These are phyloP conservation scores for Carallia pectinifolia DNA, from an alignment of 345 rosid genomes.

Conservation along the genomic window DNA sequence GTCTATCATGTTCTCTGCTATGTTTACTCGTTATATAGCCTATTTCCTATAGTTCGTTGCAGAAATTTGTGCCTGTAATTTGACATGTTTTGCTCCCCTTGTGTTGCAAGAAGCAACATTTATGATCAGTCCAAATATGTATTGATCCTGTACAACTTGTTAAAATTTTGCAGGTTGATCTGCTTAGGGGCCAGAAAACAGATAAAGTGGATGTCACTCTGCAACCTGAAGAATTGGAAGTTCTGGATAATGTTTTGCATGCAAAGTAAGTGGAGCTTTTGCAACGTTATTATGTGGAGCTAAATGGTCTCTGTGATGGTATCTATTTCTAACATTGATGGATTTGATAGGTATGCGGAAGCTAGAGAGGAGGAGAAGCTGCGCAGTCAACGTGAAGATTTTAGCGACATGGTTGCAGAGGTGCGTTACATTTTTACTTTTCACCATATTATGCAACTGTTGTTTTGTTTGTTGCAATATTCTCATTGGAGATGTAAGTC, in stretches of 20 bases:
- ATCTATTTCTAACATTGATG: not conserved
- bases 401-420: conserved; percentile 99
- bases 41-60: too few species aligned
- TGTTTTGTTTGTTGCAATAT: not conserved
- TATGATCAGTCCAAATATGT: not conserved
- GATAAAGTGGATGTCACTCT: conserved; percentile 87
- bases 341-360: conserved; percentile 75
- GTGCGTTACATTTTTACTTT: conserved; percentile 31
- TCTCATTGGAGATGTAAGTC: not conserved
- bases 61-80: too few species aligned
- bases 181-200: conserved; percentile 86
- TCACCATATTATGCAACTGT: not conserved
- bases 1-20: too few species aligned
- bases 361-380: conserved; percentile 95
- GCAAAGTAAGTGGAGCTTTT: conserved; percentile 65
- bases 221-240: conserved; percentile 92
- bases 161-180: conserved; percentile 66
- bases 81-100: too few species aligned
- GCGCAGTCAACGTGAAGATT: conserved; percentile 90
- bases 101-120: too few species aligned
- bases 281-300: not conserved
- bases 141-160: not conserved
- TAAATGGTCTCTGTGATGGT: not conserved
- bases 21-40: too few species aligned
- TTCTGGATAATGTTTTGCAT: conserved; percentile 83